Evolutionary conservation across 306 rosid genomes (phyloP).

Genomic region (Quercus variabilis): DNA sequence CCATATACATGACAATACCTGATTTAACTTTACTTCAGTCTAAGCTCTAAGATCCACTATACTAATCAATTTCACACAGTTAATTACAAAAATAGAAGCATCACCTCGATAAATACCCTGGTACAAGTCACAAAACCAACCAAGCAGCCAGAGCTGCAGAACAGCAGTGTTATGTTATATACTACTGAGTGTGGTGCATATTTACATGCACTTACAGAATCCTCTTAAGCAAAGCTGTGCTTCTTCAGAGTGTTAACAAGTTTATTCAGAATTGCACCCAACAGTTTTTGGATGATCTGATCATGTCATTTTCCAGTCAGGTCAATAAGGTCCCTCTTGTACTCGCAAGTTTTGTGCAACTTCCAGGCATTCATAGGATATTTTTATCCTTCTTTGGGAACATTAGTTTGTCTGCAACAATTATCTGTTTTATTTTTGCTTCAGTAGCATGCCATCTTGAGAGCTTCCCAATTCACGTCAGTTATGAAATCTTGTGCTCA

Average conservation of each 20-base stretch:
- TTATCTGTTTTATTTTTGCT: not conserved
- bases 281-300: not conserved
- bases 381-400: not conserved
- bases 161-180: not conserved
- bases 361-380: not conserved
- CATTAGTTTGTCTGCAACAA: not conserved
- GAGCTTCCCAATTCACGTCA: constrained; percentile 6
- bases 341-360: not conserved
- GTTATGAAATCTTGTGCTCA: not conserved
- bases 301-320: not conserved
- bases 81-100: not conserved
- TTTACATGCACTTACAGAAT: not conserved
- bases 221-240: not conserved
- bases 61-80: not conserved
- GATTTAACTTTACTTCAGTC: not conserved
- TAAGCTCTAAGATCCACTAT: not conserved
- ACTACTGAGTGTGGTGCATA: not conserved
- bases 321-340: not conserved
- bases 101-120: not conserved
- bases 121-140: not conserved
- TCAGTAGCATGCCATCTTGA: not conserved
- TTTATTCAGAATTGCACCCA: not conserved
- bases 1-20: not conserved
- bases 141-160: not conserved
- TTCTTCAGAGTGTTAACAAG: not conserved